Percentiles rank a stretch among this genome's conserved stretches.
These are phyloP conservation scores for Lachnellula subtilissima DNA, from an alignment of 2,329 filamentous ascomycete species.

Conservation along the genomic window DNA sequence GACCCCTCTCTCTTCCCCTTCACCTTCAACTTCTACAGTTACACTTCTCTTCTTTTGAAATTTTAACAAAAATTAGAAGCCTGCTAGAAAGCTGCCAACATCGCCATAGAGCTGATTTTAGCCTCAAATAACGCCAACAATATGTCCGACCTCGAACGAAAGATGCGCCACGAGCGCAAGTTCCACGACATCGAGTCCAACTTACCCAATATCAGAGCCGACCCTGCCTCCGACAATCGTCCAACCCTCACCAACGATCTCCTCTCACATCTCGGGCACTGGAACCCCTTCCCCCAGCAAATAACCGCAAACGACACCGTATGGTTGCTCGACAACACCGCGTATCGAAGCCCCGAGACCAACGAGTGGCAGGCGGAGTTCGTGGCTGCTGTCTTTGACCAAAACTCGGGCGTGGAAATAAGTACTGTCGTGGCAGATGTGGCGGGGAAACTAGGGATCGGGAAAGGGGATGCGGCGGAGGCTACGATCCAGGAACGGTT, in stretches of 20 bases:
- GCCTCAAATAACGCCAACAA: too few relatives aligned
- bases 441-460: conserved; percentile 63
- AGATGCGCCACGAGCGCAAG: conserved; percentile 42
- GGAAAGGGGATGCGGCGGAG: conserved; percentile 50
- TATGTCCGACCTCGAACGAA: conserved; percentile 41
- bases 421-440: conserved; percentile 66
- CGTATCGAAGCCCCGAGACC: conserved; percentile 52
- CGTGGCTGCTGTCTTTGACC: conserved; percentile 75
- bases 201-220: conserved; percentile 36
- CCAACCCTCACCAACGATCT: conserved; percentile 31
- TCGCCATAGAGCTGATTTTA: too few relatives aligned
- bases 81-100: too few relatives aligned
- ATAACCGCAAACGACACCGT: conserved; percentile 63
- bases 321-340: conserved; percentile 89
- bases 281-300: conserved; percentile 54
- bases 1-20: too few relatives aligned
- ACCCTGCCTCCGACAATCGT: conserved; percentile 24
- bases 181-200: conserved; percentile 48
- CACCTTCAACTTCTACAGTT: too few relatives aligned
- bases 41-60: too few relatives aligned
- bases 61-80: too few relatives aligned
- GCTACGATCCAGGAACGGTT: conserved; percentile 62
- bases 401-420: conserved; percentile 61
- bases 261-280: conserved; percentile 46
- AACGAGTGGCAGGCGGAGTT: conserved; percentile 75